Evolutionary conservation across 1,284 basidiomycete genomes (phyloP), one percentile per base, ranked within the genome.

Genomic region (Irpex lacteus): DNA sequence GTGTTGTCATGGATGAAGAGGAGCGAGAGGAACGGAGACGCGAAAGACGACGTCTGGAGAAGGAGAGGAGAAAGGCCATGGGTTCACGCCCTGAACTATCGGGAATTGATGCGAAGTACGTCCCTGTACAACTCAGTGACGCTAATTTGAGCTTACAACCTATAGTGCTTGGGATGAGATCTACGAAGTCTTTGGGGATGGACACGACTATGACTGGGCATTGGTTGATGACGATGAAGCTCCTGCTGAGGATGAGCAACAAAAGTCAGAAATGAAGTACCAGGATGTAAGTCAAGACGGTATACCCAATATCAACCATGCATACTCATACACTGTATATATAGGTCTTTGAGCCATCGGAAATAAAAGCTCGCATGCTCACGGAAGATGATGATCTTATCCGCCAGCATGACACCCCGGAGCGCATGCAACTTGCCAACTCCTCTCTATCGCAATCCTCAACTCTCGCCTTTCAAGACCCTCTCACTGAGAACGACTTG

Each of bases 341-440:
- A 19, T 71, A 98, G 94, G 95, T 99, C 66, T 99, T 99, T 70
- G 98, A 99, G 75, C 98, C 98, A 0, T 94, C 96, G 5, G 95
- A 98, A 81, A 98, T 99, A 73, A 89, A 89, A 68, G 92, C 91
- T 66, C 88, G 94, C 60, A 85, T 96, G 80, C 80, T 99, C 54
- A 98, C 96, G 3, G 95, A 97, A 68, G 96, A 95, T 67, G 98
- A 99, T 75, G 94, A 98, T 72, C 82, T 96, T 61, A 96, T 98
- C 70, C 91, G 96, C 62, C 88, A 85, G 19, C 87, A 89, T 73
- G 98, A 99, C 77, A 88, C 95, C 53, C 98, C 98, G 0, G 98
- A 99, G 76, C 91, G 98, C 58, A 95, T 98, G 88, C 98, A 99
- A 76, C 86, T 99, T 34, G 87, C 90, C 15, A 93, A 91, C n/a